A percentile compares a stretch with the other conserved stretches of the same genome.
Conservation (phyloP, 768 basidiomycete genomes). For the Tricholoma sp. region DNA sequence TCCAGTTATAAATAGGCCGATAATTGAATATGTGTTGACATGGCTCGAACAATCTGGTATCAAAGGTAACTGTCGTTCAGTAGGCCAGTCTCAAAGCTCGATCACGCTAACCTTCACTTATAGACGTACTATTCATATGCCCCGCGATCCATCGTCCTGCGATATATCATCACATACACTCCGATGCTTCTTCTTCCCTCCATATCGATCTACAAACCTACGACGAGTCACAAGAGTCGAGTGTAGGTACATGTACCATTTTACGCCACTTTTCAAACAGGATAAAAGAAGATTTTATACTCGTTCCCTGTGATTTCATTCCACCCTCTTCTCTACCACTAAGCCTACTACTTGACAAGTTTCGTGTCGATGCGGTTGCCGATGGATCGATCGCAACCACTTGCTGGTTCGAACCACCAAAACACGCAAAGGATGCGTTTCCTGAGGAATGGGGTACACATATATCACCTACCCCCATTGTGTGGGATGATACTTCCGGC, state of each 20-base stretch:
- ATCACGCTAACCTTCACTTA: constrained; percentile 6
- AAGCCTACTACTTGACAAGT: constrained; percentile 69
- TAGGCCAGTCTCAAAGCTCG: not conserved
- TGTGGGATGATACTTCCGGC: constrained; percentile 62
- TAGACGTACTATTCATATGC: constrained; percentile 86
- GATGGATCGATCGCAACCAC: constrained; percentile 61
- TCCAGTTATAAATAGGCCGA: constrained; percentile 82
- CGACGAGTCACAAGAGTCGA: constrained; percentile 64
- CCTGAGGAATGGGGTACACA: constrained; percentile 66
- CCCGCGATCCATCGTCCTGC: constrained; percentile 69
- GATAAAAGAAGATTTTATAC: constrained; percentile 81
- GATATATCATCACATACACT: constrained; percentile 82
- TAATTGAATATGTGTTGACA: constrained; percentile 75
- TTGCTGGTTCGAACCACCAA: constrained; percentile 55
- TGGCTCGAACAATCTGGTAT: constrained; percentile 90
- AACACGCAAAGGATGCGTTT: constrained; percentile 46
- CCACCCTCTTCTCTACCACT: constrained; percentile 73
- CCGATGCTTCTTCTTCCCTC: constrained; percentile 55
- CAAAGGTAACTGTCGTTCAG: constrained; percentile 44
- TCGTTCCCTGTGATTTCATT: constrained; percentile 89
- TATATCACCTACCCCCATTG: constrained; percentile 43
- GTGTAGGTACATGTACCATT: constrained; percentile 68
- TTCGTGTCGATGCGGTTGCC: constrained; percentile 65
- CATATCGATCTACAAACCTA: constrained; percentile 76
- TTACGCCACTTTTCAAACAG: constrained; percentile 71